Evolutionary conservation across 2,329 filamentous ascomycete genomes (phyloP).

Genomic region (Byssochlamys sp.): DNA sequence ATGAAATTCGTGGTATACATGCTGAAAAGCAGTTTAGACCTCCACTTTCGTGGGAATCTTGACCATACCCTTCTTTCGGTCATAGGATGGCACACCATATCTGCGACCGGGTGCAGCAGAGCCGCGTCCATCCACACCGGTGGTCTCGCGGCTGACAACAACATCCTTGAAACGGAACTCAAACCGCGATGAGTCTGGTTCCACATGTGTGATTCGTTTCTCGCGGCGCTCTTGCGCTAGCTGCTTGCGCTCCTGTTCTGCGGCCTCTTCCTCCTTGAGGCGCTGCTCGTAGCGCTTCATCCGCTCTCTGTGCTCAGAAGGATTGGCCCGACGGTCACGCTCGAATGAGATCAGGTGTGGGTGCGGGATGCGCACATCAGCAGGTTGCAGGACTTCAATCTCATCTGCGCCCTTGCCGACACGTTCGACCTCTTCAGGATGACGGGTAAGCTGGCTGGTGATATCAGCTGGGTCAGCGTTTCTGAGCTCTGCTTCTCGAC

Average conservation of each 20-base stretch:
- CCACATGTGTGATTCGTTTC: slow-evolving; percentile 33
- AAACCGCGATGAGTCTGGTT: slow-evolving; percentile 43
- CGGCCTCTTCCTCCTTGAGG: slow-evolving; percentile 30
- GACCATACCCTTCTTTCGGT: slow-evolving; percentile 53
- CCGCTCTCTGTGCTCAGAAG: slow-evolving; percentile 24
- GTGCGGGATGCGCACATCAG: slow-evolving; percentile 55
- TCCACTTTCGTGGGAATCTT: slow-evolving; percentile 56
- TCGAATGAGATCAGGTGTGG: slow-evolving; percentile 48
- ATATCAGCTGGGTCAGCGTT: slow-evolving; percentile 24
- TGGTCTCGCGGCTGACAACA: slow-evolving; percentile 45
- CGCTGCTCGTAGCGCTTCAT: slow-evolving; percentile 36
- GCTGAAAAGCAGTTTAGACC: slow-evolving; percentile 19
- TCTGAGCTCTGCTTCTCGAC: slow-evolving; percentile 12
- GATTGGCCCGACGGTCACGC: slow-evolving; percentile 32
- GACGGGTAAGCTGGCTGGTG: slow-evolving; percentile 19
- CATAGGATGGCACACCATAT: slow-evolving; percentile 54
- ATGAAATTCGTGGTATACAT: background rate
- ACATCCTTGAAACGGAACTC: slow-evolving; percentile 52
- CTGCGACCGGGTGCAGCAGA: slow-evolving; percentile 46
- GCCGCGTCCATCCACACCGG: slow-evolving; percentile 46
- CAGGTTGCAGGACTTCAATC: slow-evolving; percentile 48
- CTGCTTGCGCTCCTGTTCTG: slow-evolving; percentile 30
- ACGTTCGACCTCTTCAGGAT: slow-evolving; percentile 28
- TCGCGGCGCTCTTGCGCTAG: slow-evolving; percentile 34
- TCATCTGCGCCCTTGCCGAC: slow-evolving; percentile 34